Conservation (phyloP, 805 yeast genomes). For the Yamadazyma sp. region DNA sequence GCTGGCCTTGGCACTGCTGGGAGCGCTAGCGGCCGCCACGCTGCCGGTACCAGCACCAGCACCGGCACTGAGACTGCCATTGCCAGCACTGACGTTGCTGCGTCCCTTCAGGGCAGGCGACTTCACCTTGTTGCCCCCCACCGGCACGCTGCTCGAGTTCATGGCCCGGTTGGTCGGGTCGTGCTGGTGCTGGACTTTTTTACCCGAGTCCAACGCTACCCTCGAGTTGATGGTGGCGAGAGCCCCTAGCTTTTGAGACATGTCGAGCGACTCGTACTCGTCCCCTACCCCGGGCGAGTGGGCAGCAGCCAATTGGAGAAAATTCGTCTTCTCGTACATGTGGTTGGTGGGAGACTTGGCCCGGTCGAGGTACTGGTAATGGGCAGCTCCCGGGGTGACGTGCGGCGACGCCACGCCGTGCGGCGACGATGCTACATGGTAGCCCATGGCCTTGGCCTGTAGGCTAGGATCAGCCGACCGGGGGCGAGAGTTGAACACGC, state of each 20-base stretch:
- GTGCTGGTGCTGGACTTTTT: conserved; percentile 22
- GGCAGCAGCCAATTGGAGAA: conserved; percentile 37
- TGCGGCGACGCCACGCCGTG: no score
- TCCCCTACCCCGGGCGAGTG: conserved; percentile 19
- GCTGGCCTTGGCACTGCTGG: conserved; percentile 12
- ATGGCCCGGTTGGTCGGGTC: conserved; percentile 37
- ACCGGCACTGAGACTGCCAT: background rate
- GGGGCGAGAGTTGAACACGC: conserved; percentile 30
- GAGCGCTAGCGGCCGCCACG: background rate
- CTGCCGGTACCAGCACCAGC: background rate
- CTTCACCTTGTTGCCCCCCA: conserved; percentile 17
- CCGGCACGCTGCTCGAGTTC: conserved; percentile 40
- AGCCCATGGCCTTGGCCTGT: conserved; percentile 17
- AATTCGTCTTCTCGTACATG: conserved; percentile 44
- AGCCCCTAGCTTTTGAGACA: conserved; percentile 58
- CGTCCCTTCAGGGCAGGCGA: conserved; percentile 16
- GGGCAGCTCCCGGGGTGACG: conserved; percentile 1
- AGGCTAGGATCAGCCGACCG: conserved; percentile 46
- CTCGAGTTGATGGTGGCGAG: conserved; percentile 62
- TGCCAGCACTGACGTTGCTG: conserved; percentile 5
- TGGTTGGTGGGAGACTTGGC: conserved; percentile 42
- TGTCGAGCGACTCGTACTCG: conserved; percentile 23
- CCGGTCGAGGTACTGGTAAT: conserved; percentile 27
- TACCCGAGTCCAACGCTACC: conserved; percentile 45
- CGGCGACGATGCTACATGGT: no score